A percentile compares a stretch with the other conserved stretches of the same genome.
These are phyloP conservation scores for Teunomyces funiuensis DNA, from an alignment of 805 yeast genomes.

Conservation along the genomic window DNA sequence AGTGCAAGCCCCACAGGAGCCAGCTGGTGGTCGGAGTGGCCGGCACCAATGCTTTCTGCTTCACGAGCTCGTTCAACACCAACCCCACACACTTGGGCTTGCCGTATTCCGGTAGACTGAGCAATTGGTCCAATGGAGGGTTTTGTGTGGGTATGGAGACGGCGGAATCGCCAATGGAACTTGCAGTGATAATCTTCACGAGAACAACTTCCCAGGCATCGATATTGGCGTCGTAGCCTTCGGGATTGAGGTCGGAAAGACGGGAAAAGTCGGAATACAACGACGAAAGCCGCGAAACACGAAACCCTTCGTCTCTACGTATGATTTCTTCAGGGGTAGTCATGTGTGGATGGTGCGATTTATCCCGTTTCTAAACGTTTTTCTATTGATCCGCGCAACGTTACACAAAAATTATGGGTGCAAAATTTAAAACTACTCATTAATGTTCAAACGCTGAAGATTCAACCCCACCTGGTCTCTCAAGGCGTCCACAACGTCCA, in stretches of 20 bases:
- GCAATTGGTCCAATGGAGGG: slow-evolving; percentile 16
- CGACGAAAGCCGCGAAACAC: slow-evolving; percentile 30
- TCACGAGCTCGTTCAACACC: slow-evolving; percentile 27
- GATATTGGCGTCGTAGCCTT: slow-evolving; percentile 44
- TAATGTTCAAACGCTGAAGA: too few relatives aligned
- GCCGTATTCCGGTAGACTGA: slow-evolving; percentile 31
- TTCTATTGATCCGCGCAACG: neutral
- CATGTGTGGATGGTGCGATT: neutral
- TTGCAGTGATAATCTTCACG: slow-evolving; percentile 18
- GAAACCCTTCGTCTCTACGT: slow-evolving; percentile 20
- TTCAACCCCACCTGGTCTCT: slow-evolving; percentile 15
- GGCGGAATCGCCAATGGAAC: slow-evolving; percentile 14
- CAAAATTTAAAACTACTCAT: too few relatives aligned
- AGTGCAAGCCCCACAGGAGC: slow-evolving; percentile 15
- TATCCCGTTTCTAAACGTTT: neutral
- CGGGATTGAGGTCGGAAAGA: slow-evolving; percentile 35
- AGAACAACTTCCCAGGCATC: slow-evolving; percentile 34
- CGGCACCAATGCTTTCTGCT: slow-evolving; percentile 19
- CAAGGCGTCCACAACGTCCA: slow-evolving; percentile 75
- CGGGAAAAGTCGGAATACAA: slow-evolving; percentile 36
- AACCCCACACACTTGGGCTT: slow-evolving; percentile 27
- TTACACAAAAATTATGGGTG: neutral
- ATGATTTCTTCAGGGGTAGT: slow-evolving; percentile 10
- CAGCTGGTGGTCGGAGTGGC: slow-evolving; percentile 14
- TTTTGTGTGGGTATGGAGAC: slow-evolving; percentile 16